Evolutionary conservation across 192 early-diverging fungal genomes (phyloP).

Genomic region (Borealophlyctis nickersoniae): DNA sequence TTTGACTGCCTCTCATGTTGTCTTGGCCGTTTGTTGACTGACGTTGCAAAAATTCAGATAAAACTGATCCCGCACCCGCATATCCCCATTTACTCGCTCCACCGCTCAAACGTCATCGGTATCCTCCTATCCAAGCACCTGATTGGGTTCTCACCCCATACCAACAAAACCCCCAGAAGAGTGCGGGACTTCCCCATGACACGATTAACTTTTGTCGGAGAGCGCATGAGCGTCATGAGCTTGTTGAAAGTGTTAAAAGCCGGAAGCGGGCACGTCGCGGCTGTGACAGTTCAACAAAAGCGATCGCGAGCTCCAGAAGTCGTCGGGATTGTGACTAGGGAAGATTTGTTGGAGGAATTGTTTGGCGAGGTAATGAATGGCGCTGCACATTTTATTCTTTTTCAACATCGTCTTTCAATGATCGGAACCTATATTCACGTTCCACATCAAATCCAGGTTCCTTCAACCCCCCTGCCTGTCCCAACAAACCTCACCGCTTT

Average conservation of each 20-base stretch:
- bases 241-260: slow-evolving; percentile 55
- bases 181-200: slow-evolving; percentile 34
- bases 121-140: slow-evolving; percentile 43
- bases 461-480: too few species aligned
- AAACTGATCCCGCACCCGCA: slow-evolving; percentile 44
- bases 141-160: slow-evolving; percentile 38
- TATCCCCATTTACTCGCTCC: slow-evolving; percentile 42
- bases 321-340: slow-evolving; percentile 51
- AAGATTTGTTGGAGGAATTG: slow-evolving; percentile 58
- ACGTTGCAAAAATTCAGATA: slow-evolving; percentile 22
- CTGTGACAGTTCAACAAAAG: slow-evolving; percentile 21
- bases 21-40: background rate
- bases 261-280: slow-evolving; percentile 39
- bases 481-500: background rate
- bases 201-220: slow-evolving; percentile 37
- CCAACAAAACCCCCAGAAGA: slow-evolving; percentile 42
- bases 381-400: too few species aligned
- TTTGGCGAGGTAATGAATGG: slow-evolving; percentile 45
- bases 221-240: slow-evolving; percentile 46
- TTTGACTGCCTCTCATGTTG: background rate
- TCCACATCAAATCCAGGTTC: too few species aligned
- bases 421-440: too few species aligned
- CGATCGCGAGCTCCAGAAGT: slow-evolving; percentile 14
- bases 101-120: slow-evolving; percentile 38
- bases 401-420: too few species aligned